Conservation (phyloP, 305 asterid species). For the Fraxinus dipetala region DNA sequence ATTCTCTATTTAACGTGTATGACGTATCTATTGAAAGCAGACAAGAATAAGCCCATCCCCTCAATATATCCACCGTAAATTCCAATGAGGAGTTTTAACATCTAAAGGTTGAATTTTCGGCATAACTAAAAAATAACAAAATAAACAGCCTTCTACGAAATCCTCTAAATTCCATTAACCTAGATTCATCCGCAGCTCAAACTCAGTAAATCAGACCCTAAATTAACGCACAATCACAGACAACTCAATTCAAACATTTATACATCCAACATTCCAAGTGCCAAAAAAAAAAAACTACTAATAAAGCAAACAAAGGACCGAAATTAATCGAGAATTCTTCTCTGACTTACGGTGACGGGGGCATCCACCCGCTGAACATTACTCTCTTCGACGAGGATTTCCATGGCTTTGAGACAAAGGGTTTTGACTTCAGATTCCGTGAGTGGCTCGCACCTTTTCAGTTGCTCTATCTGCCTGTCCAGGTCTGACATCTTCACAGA, state of each 20-base stretch:
- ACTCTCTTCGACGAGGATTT: conserved; percentile 96
- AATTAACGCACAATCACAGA: background rate
- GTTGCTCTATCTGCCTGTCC: conserved; percentile 91
- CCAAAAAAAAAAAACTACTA: background rate
- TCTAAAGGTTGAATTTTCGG: background rate
- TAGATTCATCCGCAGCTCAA: background rate
- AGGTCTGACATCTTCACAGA: conserved; percentile 65
- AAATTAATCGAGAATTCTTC: background rate
- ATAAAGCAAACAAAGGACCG: background rate
- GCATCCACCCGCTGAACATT: conserved; percentile 93
- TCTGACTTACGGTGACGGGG: conserved; percentile 64
- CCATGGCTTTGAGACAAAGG: conserved; percentile 92
- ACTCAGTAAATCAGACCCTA: background rate
- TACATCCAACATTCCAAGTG: background rate
- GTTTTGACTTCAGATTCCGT: conserved; percentile 82
- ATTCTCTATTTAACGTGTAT: background rate
- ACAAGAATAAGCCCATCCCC: background rate
- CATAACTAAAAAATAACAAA: background rate
- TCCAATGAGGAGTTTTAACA: background rate
- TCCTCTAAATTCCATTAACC: background rate
- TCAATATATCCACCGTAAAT: background rate
- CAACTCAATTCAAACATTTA: background rate
- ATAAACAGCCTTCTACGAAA: background rate
- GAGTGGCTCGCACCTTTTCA: conserved; percentile 90
- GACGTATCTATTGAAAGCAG: background rate